These are phyloP conservation scores for Lodderomyces theae DNA, from an alignment of 1,139 yeast species.

Conservation along the genomic window DNA sequence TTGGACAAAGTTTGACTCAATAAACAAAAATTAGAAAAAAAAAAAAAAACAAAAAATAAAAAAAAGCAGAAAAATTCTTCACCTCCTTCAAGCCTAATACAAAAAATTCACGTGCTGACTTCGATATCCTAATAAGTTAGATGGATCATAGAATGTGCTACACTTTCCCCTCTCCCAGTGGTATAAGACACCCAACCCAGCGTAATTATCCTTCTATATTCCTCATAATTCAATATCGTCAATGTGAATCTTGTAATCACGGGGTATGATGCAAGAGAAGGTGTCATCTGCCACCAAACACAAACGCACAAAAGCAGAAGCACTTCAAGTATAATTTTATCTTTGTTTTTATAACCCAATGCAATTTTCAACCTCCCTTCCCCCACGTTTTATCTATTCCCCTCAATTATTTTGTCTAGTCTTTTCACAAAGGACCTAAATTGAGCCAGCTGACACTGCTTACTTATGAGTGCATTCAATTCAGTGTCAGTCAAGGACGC, in stretches of 20 bases:
- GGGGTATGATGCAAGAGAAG: constrained; percentile 2
- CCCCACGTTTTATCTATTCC: not conserved
- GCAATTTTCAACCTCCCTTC: not conserved
- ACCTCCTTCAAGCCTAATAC: too few relatives aligned
- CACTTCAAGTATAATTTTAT: not conserved
- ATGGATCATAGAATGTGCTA: too few relatives aligned
- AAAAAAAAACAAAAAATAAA: not conserved
- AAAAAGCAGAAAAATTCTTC: too few relatives aligned
- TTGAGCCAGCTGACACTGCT: constrained; percentile 11
- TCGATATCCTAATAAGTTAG: too few relatives aligned
- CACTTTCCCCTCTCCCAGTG: too few relatives aligned
- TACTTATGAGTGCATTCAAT: constrained; percentile 14
- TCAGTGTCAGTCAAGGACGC: constrained; percentile 14
- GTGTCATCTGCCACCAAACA: not conserved
- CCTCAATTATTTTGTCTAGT: constrained; percentile 12
- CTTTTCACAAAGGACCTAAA: constrained; percentile 12
- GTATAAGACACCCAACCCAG: too few relatives aligned
- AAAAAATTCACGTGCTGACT: not conserved
- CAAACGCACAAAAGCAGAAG: not conserved
- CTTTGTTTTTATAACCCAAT: too few relatives aligned
- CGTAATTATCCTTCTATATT: too few relatives aligned
- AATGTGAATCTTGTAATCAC: too few relatives aligned
- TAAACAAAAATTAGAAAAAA: too few relatives aligned
- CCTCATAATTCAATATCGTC: too few relatives aligned
- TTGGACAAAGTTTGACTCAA: too few relatives aligned